phyloP scores from a whole-genome alignment of 371 early-diverging fungal species.

The Mortierella sp. region DNA sequence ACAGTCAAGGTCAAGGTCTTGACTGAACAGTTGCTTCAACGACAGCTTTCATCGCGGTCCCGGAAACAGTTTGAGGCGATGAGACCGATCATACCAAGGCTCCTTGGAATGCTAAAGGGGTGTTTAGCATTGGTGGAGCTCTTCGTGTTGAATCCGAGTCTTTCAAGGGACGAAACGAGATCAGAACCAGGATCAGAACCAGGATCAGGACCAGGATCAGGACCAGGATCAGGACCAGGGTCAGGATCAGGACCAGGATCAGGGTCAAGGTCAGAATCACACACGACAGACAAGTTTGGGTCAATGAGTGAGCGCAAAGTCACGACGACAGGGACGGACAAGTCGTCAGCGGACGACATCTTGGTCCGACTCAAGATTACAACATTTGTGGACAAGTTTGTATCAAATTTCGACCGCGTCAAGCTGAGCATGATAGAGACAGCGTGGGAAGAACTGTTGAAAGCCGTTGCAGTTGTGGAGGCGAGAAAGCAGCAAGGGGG shows the following conservation, averaged over 20 bases:
- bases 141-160: constrained; percentile 11
- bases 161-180: background rate
- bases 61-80: constrained; percentile 36
- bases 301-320: too few species aligned
- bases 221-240: too few species aligned
- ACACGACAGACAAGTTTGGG: too few species aligned
- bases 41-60: constrained; percentile 35
- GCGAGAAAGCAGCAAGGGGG: background rate
- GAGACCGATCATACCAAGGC: constrained; percentile 22
- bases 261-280: too few species aligned
- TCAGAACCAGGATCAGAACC: too few species aligned
- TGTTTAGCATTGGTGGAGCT: constrained; percentile 36
- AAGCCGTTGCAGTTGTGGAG: constrained; percentile 2
- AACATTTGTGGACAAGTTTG: constrained; percentile 46
- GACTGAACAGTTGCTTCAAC: constrained; percentile 13
- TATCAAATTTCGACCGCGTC: constrained; percentile 38
- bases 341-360: constrained; percentile 17
- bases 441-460: constrained; percentile 29
- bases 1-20: constrained; percentile 21
- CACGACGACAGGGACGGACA: constrained; percentile 4
- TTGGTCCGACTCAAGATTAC: constrained; percentile 19
- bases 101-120: constrained; percentile 34
- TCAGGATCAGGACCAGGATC: too few species aligned
- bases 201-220: too few species aligned
- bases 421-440: constrained; percentile 28